Evolutionary conservation across 1,139 yeast genomes (phyloP), one percentile per base, ranked within the genome.

Genomic region (Blastobotrys persicus): DNA sequence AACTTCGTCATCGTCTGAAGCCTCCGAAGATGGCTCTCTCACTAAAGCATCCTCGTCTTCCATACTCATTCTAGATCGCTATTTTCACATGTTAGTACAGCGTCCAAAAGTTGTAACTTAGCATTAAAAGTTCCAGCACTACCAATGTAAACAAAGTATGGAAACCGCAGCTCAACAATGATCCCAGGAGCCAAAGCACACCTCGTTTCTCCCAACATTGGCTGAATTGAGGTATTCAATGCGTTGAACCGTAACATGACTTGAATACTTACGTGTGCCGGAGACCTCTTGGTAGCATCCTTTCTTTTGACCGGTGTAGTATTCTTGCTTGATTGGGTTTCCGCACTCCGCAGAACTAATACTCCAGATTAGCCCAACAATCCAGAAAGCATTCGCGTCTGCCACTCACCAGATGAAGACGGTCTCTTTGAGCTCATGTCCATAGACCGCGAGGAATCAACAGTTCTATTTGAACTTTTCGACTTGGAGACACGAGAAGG

Each of bases 391-490:
- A n/a, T n/a, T n/a, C n/a, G n/a, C n/a, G n/a, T n/a, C n/a, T n/a
- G n/a, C n/a, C 9, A 23, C 35, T 44, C 47, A 12, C 42, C 44
- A 48, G 41, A 9, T 5, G 28, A 23, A 19, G 23, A 14, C 13
- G 35, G 11, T 12, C 45, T 17, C n/a, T 31, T 31, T 3, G 35
- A 32, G 28, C 9, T 23, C 17, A 28, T 32, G 41, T 47, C 47
- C 43, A 39, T 31, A 32, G 40, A 35, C 16, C 35, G 44, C 31
- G 41, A 23, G 17, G 42, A 42, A 23, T 38, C 45, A 19, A 34
- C 31, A 35, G 45, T 23, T 2, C 33, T 23, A 17, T 44, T 51
- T 42, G 19, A 14, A 43, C 40, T 20, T n/a, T 18, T 37, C 6
- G 31, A 11, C 41, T 31, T 31, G 20, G 44, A 31, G 13, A 26